Conservation (phyloP, 257 asterid species). For the Scutellaria barbata region DNA sequence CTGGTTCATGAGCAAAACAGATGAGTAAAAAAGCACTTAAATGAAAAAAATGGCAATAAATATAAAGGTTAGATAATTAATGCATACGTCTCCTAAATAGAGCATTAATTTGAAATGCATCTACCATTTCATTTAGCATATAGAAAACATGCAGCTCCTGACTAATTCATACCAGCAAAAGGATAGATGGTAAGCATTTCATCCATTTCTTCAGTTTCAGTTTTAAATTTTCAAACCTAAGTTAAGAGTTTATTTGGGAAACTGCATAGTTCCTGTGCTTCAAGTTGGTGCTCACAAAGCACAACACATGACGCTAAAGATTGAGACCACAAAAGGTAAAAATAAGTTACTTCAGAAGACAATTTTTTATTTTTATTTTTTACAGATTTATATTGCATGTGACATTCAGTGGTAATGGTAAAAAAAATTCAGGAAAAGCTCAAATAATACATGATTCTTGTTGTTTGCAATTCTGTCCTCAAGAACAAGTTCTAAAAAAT, state of each 20-base stretch:
- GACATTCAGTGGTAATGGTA: not conserved
- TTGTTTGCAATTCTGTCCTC: conserved; percentile 14
- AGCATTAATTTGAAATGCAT: conserved; percentile 3
- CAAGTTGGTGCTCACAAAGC: not conserved
- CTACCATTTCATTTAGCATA: conserved; percentile 21
- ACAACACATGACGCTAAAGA: not conserved
- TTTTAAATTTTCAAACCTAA: not conserved
- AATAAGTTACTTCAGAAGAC: too few relatives aligned
- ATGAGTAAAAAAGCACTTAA: not conserved
- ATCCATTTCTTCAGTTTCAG: conserved; percentile 13
- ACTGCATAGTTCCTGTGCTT: too few relatives aligned
- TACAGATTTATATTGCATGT: not conserved
- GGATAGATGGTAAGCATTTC: not conserved
- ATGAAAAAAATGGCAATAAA: not conserved
- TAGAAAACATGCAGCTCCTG: not conserved
- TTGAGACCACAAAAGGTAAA: conserved; percentile 3
- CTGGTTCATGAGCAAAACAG: conserved; percentile 51
- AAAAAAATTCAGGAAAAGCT: conserved; percentile 4
- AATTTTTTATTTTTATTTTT: too few relatives aligned
- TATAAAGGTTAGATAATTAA: conserved; percentile 13
- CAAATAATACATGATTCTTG: not conserved
- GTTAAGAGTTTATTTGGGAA: not conserved
- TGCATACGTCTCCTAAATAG: conserved; percentile 7
- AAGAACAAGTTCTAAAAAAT: not conserved
- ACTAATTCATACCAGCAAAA: not conserved